phyloP scores from a whole-genome alignment of 345 rosid genomes.

The Bretschneidera sinensis region DNA sequence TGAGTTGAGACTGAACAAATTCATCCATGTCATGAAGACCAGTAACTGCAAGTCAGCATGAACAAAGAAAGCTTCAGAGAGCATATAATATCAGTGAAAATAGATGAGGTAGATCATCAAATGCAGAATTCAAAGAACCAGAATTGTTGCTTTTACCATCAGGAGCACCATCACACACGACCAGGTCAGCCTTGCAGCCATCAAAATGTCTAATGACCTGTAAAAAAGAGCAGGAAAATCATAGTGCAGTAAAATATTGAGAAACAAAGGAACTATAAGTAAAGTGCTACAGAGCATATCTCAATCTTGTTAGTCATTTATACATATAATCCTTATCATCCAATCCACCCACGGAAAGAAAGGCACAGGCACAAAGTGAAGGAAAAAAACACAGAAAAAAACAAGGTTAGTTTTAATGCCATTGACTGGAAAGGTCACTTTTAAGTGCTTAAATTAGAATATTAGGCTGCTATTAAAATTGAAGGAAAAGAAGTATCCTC shows the following conservation, averaged over 20 bases:
- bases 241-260: background rate
- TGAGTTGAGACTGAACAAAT: conserved; percentile 93
- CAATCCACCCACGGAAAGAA: too few relatives aligned
- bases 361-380: too few relatives aligned
- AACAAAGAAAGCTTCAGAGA: conserved; percentile 13
- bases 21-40: conserved; percentile 99
- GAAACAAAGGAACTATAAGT: background rate
- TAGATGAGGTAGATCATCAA: background rate
- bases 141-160: conserved; percentile 57
- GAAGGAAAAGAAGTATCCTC: conserved; percentile 12
- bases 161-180: conserved; percentile 98
- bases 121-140: too few relatives aligned
- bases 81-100: background rate
- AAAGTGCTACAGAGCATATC: background rate
- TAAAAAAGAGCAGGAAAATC: background rate
- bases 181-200: conserved; percentile 95
- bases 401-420: too few relatives aligned
- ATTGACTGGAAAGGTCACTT: background rate
- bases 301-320: too few relatives aligned
- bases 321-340: too few relatives aligned
- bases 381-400: too few relatives aligned
- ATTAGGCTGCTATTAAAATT: background rate
- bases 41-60: conserved; percentile 56
- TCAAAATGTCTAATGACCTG: conserved; percentile 94
- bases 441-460: background rate